Base-by-base conservation (phyloP, 169 alveolate species). In the Plasmodium billcollinsi region DNA sequence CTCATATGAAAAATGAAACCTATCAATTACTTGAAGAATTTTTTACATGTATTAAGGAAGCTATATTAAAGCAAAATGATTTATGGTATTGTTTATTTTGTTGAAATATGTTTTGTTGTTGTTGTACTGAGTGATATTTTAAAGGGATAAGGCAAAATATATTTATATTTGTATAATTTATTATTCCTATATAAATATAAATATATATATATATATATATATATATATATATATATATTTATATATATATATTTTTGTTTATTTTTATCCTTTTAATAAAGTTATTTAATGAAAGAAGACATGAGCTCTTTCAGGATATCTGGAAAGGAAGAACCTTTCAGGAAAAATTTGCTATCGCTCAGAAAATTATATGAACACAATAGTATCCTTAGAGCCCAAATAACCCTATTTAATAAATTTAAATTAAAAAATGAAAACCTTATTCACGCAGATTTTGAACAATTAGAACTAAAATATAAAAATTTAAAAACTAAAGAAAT, bases 391-490 rank as follows among this genome's bases (percentile, higher is more conserved):
- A 71, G 90, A 33, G 71, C 90, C 7, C 90, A 69, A n/a, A 71
- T 80, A 21, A 29, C 59, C 6, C 43, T 80, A n/a, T 80, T 67
- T 18, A 80, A 80, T 33, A 33, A 69, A 54, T 80, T 80, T 26
- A 80, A 80, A 47, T n/a, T 67, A 62, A 80, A 80, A 49, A 58
- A 80, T 61, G 90, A 80, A 45, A 80, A 80, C 24, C 26, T 80
- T 21, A 80, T 80, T n/a, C 90, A 80, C 21, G 90, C 78, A 12
- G 73, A 80, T 29, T 80, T 80, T 71, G 90, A 80, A 18, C 90
- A 80, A 26, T 29, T 80, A 26, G 83, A 80, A 15, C n/a, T 54
- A 15, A 80, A 71, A 26, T 67, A 80, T 49, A 66, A 67, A 43
- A 67, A 80, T n/a, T 56, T 80, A 43, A 80, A 47, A 47, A 49